These are phyloP conservation scores for Macrocybe gigantea DNA, from an alignment of 768 basidiomycete genomes.

Conservation along the genomic window DNA sequence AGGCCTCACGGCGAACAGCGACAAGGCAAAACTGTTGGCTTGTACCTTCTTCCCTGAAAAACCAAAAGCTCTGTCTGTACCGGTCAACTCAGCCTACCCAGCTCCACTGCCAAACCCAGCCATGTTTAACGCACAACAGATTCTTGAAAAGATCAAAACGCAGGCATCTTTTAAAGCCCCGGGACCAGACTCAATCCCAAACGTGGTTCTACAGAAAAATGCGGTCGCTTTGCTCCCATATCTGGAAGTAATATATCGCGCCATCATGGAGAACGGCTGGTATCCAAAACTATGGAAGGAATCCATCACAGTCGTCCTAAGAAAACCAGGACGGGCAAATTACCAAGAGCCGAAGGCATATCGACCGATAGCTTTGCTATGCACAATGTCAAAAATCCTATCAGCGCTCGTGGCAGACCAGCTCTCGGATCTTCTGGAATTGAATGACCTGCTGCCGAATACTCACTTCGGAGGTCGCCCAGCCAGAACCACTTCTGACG, in stretches of 20 bases:
- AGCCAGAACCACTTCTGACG: conserved; percentile 21
- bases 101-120: too few species aligned
- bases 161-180: conserved; percentile 28
- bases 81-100: too few species aligned
- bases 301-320: conserved; percentile 20
- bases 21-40: too few species aligned
- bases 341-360: conserved; percentile 26
- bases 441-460: conserved; percentile 10
- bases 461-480: conserved; percentile 24
- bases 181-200: conserved; percentile 18
- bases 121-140: conserved; percentile 4
- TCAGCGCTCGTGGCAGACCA: conserved; percentile 14
- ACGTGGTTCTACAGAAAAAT: conserved; percentile 23
- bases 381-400: conserved; percentile 13
- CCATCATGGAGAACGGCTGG: conserved; percentile 14
- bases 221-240: conserved; percentile 15
- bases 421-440: conserved; percentile 7
- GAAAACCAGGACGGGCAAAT: conserved; percentile 28
- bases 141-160: conserved; percentile 18
- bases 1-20: conserved; percentile 4
- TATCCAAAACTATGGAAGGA: conserved; percentile 21
- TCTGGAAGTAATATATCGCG: conserved; percentile 21
- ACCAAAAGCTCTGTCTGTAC: too few species aligned
- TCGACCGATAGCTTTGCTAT: conserved; percentile 25
- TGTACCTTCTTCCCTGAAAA: too few species aligned